These are phyloP conservation scores for Rhododendron griersonianum DNA, from an alignment of 148 eudicot species.

Conservation along the genomic window DNA sequence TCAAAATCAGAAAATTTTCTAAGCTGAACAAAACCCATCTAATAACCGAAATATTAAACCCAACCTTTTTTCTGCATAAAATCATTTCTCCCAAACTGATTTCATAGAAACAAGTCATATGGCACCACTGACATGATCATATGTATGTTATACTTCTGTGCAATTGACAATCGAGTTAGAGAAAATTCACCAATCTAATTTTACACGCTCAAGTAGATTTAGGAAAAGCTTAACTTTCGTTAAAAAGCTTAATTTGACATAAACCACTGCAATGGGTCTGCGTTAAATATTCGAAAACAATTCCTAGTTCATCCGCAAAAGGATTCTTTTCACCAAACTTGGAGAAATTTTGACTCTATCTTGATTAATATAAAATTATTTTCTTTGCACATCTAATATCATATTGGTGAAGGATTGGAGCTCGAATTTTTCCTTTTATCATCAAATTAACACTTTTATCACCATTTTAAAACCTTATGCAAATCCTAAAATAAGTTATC, in stretches of 20 bases:
- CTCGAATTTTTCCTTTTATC: background rate
- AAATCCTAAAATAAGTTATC: background rate
- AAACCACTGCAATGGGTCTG: background rate
- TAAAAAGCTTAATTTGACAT: background rate
- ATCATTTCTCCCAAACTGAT: background rate
- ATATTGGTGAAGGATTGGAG: background rate
- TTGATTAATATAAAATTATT: background rate
- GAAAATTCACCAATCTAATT: background rate
- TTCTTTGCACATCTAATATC: background rate
- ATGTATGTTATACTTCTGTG: background rate
- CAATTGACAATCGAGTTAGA: background rate
- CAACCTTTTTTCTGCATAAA: background rate
- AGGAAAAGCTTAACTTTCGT: too few species aligned
- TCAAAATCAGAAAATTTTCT: background rate
- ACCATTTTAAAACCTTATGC: background rate
- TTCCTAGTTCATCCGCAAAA: background rate
- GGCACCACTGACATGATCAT: background rate
- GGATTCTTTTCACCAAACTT: background rate
- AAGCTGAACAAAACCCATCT: background rate
- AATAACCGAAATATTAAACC: background rate
- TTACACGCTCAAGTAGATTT: background rate
- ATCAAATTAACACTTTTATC: too few species aligned
- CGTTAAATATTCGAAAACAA: background rate
- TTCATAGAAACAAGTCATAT: background rate
- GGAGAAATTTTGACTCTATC: background rate